Percentiles rank a stretch among this genome's conserved stretches.
phyloP scores from a whole-genome alignment of 352 stramenopile species.

The Globisporangium cederbergense region DNA sequence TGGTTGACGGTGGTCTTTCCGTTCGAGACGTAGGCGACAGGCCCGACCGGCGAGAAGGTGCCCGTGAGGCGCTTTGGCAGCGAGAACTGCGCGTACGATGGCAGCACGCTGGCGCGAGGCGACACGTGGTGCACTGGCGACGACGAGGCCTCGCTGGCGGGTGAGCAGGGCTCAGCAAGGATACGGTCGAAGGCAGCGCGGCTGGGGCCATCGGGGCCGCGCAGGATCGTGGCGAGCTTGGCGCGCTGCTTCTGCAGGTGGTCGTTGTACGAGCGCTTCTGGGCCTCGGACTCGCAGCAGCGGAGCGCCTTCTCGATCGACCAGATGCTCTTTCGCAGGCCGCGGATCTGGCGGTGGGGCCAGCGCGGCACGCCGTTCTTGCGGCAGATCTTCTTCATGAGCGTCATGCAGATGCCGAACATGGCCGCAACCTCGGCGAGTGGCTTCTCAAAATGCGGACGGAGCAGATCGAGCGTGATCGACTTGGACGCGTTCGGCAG shows the following conservation, averaged over 20 bases:
- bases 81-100: slow-evolving; percentile 13
- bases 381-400: slow-evolving; percentile 86
- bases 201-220: slow-evolving; percentile 46
- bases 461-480: slow-evolving; percentile 70
- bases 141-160: slow-evolving; percentile 36
- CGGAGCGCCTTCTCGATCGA: slow-evolving; percentile 76
- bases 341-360: slow-evolving; percentile 72
- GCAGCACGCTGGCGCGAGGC: slow-evolving; percentile 10
- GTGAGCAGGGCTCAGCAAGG: slow-evolving; percentile 61
- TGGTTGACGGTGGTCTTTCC: slow-evolving; percentile 15
- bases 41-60: slow-evolving; percentile 2
- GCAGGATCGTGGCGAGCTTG: slow-evolving; percentile 68
- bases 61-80: slow-evolving; percentile 2
- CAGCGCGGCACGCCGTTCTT: slow-evolving; percentile 73
- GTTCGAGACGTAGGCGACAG: slow-evolving; percentile 11
- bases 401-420: slow-evolving; percentile 81
- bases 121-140: slow-evolving; percentile 21
- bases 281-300: slow-evolving; percentile 57
- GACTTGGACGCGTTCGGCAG: slow-evolving; percentile 77
- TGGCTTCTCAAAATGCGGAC: slow-evolving; percentile 74
- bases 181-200: slow-evolving; percentile 59
- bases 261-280: slow-evolving; percentile 65
- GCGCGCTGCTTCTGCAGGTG: slow-evolving; percentile 70
- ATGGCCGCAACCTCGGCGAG: slow-evolving; percentile 66
- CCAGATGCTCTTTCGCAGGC: slow-evolving; percentile 73